A percentile compares a stretch with the other conserved stretches of the same genome.
These are phyloP conservation scores for Dictyophora rubrovolvata DNA, from an alignment of 768 basidiomycete species.

Conservation along the genomic window DNA sequence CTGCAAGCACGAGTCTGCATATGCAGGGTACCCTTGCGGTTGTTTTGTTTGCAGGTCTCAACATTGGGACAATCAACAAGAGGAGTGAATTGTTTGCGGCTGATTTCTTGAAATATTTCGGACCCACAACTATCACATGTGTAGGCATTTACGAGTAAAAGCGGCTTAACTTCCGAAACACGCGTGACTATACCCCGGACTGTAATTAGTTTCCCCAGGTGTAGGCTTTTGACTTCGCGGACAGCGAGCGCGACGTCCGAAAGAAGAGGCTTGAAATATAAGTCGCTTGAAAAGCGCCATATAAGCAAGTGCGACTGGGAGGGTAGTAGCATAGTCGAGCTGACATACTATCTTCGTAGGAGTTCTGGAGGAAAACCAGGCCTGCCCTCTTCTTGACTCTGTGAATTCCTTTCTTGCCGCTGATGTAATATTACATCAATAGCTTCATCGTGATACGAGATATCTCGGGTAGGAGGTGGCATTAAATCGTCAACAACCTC, in stretches of 20 bases:
- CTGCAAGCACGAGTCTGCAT: slow-evolving; percentile 98
- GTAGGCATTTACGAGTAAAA: slow-evolving; percentile 94
- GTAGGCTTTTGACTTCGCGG: slow-evolving; percentile 74
- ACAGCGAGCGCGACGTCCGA: slow-evolving; percentile 76
- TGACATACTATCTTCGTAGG: slow-evolving; percentile 85
- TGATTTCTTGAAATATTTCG: slow-evolving; percentile 97
- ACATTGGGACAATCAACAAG: slow-evolving; percentile 82
- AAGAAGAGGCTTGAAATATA: slow-evolving; percentile 87
- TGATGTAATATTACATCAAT: slow-evolving; percentile 96
- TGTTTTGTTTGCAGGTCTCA: slow-evolving; percentile 76
- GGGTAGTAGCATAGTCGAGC: slow-evolving; percentile 9
- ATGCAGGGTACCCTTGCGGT: slow-evolving; percentile 80
- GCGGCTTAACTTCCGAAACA: slow-evolving; percentile 96
- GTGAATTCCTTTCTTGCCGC: slow-evolving; percentile 77
- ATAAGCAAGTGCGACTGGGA: not conserved
- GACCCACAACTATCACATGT: slow-evolving; percentile 97
- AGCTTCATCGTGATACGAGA: slow-evolving; percentile 86
- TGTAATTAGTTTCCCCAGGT: slow-evolving; percentile 90
- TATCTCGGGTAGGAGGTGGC: slow-evolving; percentile 82
- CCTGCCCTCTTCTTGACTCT: slow-evolving; percentile 57
- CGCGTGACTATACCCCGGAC: slow-evolving; percentile 97
- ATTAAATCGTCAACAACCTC: slow-evolving; percentile 86
- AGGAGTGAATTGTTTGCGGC: slow-evolving; percentile 82
- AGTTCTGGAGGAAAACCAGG: slow-evolving; percentile 85
- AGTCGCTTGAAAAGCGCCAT: slow-evolving; percentile 49